Conservation (phyloP, 495 filamentous ascomycete species). For the Penicillium salamii region DNA sequence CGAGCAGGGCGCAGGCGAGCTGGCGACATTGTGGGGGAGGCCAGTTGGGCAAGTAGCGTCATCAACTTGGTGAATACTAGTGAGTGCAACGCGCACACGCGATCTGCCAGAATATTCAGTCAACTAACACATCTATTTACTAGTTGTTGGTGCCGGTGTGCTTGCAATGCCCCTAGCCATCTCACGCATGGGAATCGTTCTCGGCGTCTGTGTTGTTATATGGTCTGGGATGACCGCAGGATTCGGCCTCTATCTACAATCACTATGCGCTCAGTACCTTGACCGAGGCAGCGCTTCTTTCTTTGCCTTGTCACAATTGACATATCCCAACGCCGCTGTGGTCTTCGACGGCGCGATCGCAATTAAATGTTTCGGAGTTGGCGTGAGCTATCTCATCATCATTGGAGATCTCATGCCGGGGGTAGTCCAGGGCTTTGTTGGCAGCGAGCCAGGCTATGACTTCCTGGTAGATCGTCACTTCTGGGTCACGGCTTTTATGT, state of each 20-base stretch:
- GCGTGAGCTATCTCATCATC: constrained; percentile 95
- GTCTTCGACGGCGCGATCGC: constrained; percentile 95
- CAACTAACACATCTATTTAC: constrained; percentile 1
- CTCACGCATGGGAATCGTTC: constrained; percentile 82
- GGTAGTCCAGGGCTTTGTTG: constrained; percentile 73
- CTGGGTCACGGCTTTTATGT: constrained; percentile 98
- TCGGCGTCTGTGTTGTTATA: constrained; percentile 79
- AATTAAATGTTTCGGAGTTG: constrained; percentile 96
- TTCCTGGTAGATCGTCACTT: constrained; percentile 88
- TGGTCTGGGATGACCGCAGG: constrained; percentile 88
- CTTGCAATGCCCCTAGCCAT: constrained; percentile 93
- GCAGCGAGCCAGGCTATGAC: constrained; percentile 55
- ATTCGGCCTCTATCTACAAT: constrained; percentile 92
- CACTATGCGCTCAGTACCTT: constrained; percentile 86
- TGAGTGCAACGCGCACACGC: constrained; percentile 23
- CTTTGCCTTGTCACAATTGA: constrained; percentile 91
- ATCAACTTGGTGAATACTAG: constrained; percentile 95
- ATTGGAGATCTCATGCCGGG: constrained; percentile 98
- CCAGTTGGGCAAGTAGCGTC: constrained; percentile 86
- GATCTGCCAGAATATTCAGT: neutral
- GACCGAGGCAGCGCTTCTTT: constrained; percentile 81
- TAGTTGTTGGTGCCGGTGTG: constrained; percentile 90
- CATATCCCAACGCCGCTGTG: constrained; percentile 93
- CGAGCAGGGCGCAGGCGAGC: constrained; percentile 47
- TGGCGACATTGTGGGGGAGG: constrained; percentile 58